Conservation (phyloP, 805 yeast genomes). For the Kuraishia capsulata region DNA sequence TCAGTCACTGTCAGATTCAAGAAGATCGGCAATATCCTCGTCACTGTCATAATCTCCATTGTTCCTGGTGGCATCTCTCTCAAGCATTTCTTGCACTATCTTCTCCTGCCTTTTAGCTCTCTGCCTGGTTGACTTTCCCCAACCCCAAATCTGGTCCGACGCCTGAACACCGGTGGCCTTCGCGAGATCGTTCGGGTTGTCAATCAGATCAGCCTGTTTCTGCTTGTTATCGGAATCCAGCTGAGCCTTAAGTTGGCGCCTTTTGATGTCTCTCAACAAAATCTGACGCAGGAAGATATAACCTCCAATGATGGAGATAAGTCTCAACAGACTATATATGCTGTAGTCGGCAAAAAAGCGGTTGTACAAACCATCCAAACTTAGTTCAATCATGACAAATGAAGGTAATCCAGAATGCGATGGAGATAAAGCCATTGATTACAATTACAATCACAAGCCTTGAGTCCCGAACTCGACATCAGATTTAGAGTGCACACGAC, state of each 20-base stretch:
- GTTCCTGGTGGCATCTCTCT: constrained; percentile 17
- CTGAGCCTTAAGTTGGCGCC: constrained; percentile 39
- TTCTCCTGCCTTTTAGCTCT: constrained; percentile 47
- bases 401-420: background rate
- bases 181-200: constrained; percentile 20
- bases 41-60: constrained; percentile 44
- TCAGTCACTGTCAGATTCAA: constrained; percentile 13
- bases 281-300: constrained; percentile 51
- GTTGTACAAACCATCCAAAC: background rate
- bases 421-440: background rate
- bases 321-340: constrained; percentile 31
- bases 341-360: background rate
- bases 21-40: constrained; percentile 58
- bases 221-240: constrained; percentile 36
- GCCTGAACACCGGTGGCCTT: background rate
- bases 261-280: constrained; percentile 47
- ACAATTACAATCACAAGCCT: background rate
- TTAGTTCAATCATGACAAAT: background rate
- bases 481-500: too few species aligned
- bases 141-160: constrained; percentile 49
- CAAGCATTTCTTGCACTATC: constrained; percentile 39
- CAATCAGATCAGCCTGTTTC: constrained; percentile 23
- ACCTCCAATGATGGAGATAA: constrained; percentile 50
- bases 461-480: too few species aligned
- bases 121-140: constrained; percentile 72